Evolutionary conservation across 2,329 filamentous ascomycete genomes (phyloP).

Genomic region (Saccharata proteae): DNA sequence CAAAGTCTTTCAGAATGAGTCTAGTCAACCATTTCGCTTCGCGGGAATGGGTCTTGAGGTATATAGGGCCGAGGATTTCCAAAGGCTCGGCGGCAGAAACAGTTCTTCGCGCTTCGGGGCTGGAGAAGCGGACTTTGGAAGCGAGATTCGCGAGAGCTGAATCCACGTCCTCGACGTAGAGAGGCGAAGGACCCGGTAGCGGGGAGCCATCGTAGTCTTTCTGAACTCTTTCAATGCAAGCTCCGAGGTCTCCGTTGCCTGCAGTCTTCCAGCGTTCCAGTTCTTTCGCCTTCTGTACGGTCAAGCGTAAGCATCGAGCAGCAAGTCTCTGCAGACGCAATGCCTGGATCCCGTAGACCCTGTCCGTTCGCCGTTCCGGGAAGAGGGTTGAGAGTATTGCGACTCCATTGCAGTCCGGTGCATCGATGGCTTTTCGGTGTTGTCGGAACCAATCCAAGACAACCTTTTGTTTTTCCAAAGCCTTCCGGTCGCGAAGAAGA

Average conservation of each 20-base stretch:
- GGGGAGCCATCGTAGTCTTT: slow-evolving; percentile 40
- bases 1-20: slow-evolving; percentile 63
- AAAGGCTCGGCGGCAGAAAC: slow-evolving; percentile 13
- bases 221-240: slow-evolving; percentile 57
- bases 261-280: slow-evolving; percentile 51
- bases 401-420: slow-evolving; percentile 42
- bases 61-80: slow-evolving; percentile 42
- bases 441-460: slow-evolving; percentile 57
- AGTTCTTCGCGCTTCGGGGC: slow-evolving; percentile 32
- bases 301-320: slow-evolving; percentile 52
- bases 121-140: slow-evolving; percentile 57
- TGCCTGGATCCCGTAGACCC: slow-evolving; percentile 61
- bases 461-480: slow-evolving; percentile 18
- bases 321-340: slow-evolving; percentile 54
- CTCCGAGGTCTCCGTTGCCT: slow-evolving; percentile 54
- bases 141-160: slow-evolving; percentile 52
- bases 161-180: slow-evolving; percentile 66
- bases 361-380: slow-evolving; percentile 63
- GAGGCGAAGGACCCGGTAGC: slow-evolving; percentile 23
- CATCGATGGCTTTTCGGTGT: slow-evolving; percentile 48
- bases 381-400: slow-evolving; percentile 66
- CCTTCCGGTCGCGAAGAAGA: slow-evolving; percentile 20
- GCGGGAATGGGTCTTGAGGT: slow-evolving; percentile 46
- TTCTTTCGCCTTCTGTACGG: slow-evolving; percentile 46
- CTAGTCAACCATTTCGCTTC: slow-evolving; percentile 84